Evolutionary conservation across 192 early-diverging fungal species (phyloP), one percentile per base, ranked within the genome.

Genomic region (Mortierella claussenii): DNA sequence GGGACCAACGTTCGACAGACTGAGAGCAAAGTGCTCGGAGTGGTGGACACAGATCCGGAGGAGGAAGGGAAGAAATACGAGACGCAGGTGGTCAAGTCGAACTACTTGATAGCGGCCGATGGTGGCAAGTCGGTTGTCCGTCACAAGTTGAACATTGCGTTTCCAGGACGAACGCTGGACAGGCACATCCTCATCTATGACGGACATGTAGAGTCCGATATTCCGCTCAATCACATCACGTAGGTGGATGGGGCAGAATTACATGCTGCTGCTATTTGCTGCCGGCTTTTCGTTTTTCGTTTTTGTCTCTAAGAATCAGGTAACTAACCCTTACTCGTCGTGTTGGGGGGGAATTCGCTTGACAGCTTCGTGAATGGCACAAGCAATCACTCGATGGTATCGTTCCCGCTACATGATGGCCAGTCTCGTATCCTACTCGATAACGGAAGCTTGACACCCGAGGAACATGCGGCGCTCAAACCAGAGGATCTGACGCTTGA

Each of bases 71-170:
- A 76, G 12, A 20, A n/a, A 40, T 76, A 66, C 17, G 61, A 73
- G 27, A 30, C 40, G 1, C 54, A 70, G 44, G 30, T 64, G 0
- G 49, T 80, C 10, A 9, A 51, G n/a, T 70, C 69, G 2, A 36
- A 69, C 34, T 80, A 80, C 58, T 43, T 80, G 48, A 65, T 80
- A 44, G 78, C 68, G 17, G 45, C 61, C 20, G 78, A 80, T 40
- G 78, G 78, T 10, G 78, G 78, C 51, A 69, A 66, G 50, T 80
- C 78, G 17, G 65, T 55, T 13, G 78, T 80, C 15, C 56, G 78
- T 0, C 78, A 80, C 37, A 63, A 64, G 45, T 37, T 80, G 37
- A 56, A 66, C 48, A 80, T 71, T 55, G 31, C 24, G 18, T 80
- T 80, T 43, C 69, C 78, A 32, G 78, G 78, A 23, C 34, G 59